Percentiles rank a stretch among this genome's conserved stretches.
Evolutionary conservation across 2,329 filamentous ascomycete species (phyloP).

Genomic region (Zymoseptoria pseudotritici): DNA sequence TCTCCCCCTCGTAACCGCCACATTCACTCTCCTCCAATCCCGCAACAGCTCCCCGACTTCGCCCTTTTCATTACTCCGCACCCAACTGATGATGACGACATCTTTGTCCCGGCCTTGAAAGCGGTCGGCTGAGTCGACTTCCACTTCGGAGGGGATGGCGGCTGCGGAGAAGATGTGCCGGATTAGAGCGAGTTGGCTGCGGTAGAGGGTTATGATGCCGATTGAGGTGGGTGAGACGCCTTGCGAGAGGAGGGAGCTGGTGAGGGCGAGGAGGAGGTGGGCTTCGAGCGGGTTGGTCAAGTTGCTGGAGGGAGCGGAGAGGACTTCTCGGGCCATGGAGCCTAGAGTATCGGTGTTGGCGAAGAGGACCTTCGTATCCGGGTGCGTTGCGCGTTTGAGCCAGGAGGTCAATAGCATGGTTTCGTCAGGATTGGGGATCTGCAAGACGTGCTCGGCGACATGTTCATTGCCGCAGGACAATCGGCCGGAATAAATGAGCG

Average conservation of each 20-base stretch:
- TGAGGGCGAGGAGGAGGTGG: slow-evolving; percentile 67
- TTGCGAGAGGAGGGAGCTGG: slow-evolving; percentile 65
- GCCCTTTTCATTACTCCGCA: slow-evolving; percentile 74
- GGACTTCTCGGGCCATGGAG: slow-evolving; percentile 58
- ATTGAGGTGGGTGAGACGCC: slow-evolving; percentile 72
- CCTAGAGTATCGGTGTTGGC: slow-evolving; percentile 78
- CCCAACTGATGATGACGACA: slow-evolving; percentile 77
- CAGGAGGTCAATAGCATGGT: slow-evolving; percentile 40
- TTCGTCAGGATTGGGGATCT: slow-evolving; percentile 46
- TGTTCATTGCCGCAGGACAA: slow-evolving; percentile 79
- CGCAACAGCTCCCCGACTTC: slow-evolving; percentile 85
- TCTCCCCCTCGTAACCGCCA: slow-evolving; percentile 87
- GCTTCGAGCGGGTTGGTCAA: slow-evolving; percentile 86
- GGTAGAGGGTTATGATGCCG: slow-evolving; percentile 94
- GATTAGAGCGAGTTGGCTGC: slow-evolving; percentile 78
- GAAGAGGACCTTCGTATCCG: slow-evolving; percentile 69
- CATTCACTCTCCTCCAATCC: slow-evolving; percentile 90
- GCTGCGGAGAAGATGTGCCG: slow-evolving; percentile 54
- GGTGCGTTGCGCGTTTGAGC: slow-evolving; percentile 64
- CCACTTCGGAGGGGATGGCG: slow-evolving; percentile 51
- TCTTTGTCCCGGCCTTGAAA: slow-evolving; percentile 97
- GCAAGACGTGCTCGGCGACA: slow-evolving; percentile 62
- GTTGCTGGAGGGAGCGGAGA: slow-evolving; percentile 49
- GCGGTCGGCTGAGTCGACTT: slow-evolving; percentile 94
- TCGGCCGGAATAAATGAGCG: slow-evolving; percentile 82